Percentiles rank a stretch among this genome's conserved stretches.
These are phyloP conservation scores for Raphanus hybrid DNA, from an alignment of 441 rosid species.

Conservation along the genomic window DNA sequence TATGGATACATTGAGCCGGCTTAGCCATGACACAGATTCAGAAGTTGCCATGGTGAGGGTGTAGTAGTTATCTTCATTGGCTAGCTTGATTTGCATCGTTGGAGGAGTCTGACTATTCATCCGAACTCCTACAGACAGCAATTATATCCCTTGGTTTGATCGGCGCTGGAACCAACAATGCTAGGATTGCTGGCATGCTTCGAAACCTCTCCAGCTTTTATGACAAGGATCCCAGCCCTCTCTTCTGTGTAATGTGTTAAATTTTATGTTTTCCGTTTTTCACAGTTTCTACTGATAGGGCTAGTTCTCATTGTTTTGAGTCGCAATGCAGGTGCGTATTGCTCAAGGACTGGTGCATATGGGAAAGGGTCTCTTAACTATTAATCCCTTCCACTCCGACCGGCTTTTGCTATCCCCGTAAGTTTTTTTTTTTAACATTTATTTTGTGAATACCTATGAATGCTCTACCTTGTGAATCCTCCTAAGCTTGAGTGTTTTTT, in stretches of 20 bases:
- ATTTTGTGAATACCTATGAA: background rate
- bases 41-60: constrained; percentile 81
- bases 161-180: constrained; percentile 92
- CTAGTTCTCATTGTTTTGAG: background rate
- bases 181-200: constrained; percentile 88
- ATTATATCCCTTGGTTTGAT: constrained; percentile 85
- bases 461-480: background rate
- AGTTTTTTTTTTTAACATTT: constrained; percentile 29
- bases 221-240: constrained; percentile 74
- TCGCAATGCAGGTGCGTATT: constrained; percentile 67
- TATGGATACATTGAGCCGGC: constrained; percentile 87
- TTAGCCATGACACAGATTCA: constrained; percentile 88
- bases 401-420: constrained; percentile 82
- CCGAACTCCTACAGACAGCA: constrained; percentile 65
- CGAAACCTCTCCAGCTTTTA: constrained; percentile 86
- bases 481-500: background rate
- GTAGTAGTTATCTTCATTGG: background rate
- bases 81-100: background rate
- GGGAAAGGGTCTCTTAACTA: constrained; percentile 87
- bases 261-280: background rate
- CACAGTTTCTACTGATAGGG: too few species aligned
- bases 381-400: constrained; percentile 86
- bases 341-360: constrained; percentile 90
- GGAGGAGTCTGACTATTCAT: background rate
- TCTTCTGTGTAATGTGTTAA: constrained; percentile 67